These are phyloP conservation scores for Suillus alpinus DNA, from an alignment of 768 basidiomycete genomes.

Conservation along the genomic window DNA sequence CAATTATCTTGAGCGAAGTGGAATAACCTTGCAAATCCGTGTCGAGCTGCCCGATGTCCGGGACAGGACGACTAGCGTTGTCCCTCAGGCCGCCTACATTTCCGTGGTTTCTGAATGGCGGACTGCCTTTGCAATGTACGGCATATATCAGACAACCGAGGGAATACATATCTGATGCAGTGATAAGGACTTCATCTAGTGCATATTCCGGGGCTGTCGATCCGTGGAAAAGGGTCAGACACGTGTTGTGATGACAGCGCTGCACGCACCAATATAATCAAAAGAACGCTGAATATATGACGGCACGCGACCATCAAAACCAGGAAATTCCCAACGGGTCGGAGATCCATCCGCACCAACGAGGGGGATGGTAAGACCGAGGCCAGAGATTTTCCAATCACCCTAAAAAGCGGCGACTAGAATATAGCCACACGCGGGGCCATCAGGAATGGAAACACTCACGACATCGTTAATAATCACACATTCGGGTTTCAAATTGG, in stretches of 20 bases:
- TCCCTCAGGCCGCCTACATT: slow-evolving; percentile 69
- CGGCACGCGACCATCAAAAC: slow-evolving; percentile 78
- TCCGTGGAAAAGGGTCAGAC: not conserved
- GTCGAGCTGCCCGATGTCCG: slow-evolving; percentile 66
- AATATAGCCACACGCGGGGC: not conserved
- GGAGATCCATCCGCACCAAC: slow-evolving; percentile 64
- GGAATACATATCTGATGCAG: slow-evolving; percentile 91
- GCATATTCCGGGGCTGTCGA: slow-evolving; percentile 87
- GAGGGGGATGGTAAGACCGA: slow-evolving; percentile 84
- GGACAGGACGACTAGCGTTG: slow-evolving; percentile 59
- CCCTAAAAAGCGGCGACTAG: slow-evolving; percentile 42
- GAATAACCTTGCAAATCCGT: slow-evolving; percentile 65
- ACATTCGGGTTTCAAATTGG: slow-evolving; percentile 84
- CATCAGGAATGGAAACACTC: slow-evolving; percentile 23
- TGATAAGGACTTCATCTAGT: slow-evolving; percentile 80
- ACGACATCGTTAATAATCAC: slow-evolving; percentile 89
- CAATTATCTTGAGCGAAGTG: slow-evolving; percentile 4
- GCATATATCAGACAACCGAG: slow-evolving; percentile 90
- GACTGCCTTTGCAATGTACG: slow-evolving; percentile 83
- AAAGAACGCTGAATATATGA: slow-evolving; percentile 86
- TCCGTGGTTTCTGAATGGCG: slow-evolving; percentile 86
- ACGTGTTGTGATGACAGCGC: not conserved
- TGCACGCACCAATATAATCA: slow-evolving; percentile 80
- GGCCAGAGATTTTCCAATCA: slow-evolving; percentile 95
- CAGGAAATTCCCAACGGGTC: slow-evolving; percentile 88